phyloP scores from a whole-genome alignment of 2,329 filamentous ascomycete genomes.

The Trichoderma harzianum region DNA sequence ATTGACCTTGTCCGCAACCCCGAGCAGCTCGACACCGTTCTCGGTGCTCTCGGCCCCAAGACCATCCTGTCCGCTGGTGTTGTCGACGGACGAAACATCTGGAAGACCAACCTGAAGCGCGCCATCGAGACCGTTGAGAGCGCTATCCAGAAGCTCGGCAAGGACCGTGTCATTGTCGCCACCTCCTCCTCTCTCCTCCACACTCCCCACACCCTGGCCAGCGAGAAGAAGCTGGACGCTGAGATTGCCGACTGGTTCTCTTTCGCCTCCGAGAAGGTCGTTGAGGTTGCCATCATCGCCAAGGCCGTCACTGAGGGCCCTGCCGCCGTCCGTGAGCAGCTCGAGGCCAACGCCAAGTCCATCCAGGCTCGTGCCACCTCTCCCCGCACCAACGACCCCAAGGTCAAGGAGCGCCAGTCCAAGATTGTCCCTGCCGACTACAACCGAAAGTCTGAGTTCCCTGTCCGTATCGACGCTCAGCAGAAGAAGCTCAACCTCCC shows the following conservation, averaged over 20 bases:
- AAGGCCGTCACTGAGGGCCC: slow-evolving; percentile 95
- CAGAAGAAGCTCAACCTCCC: slow-evolving; percentile 90
- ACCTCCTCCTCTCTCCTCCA: slow-evolving; percentile 97
- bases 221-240: slow-evolving; percentile 95
- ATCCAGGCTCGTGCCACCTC: slow-evolving; percentile 88
- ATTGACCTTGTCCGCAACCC: slow-evolving; percentile 97
- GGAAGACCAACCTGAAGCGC: slow-evolving; percentile 99
- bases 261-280: slow-evolving; percentile 91
- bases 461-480: slow-evolving; percentile 79
- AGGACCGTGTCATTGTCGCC: slow-evolving; percentile 94
- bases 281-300: slow-evolving; percentile 87
- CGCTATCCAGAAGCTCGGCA: slow-evolving; percentile 90
- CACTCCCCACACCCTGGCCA: slow-evolving; percentile 95
- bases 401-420: slow-evolving; percentile 94
- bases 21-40: slow-evolving; percentile 88
- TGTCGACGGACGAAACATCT: slow-evolving; percentile 98
- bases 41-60: slow-evolving; percentile 77
- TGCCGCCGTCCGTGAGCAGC: slow-evolving; percentile 77
- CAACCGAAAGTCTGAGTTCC: slow-evolving; percentile 89
- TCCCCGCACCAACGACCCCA: slow-evolving; percentile 91
- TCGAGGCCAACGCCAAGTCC: slow-evolving; percentile 96
- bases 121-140: slow-evolving; percentile 88
- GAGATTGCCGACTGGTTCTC: slow-evolving; percentile 99
- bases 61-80: slow-evolving; percentile 93
- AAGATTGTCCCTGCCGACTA: slow-evolving; percentile 81